Evolutionary conservation across 2,329 filamentous ascomycete genomes (phyloP).

Genomic region (Pseudonectria foliicola): DNA sequence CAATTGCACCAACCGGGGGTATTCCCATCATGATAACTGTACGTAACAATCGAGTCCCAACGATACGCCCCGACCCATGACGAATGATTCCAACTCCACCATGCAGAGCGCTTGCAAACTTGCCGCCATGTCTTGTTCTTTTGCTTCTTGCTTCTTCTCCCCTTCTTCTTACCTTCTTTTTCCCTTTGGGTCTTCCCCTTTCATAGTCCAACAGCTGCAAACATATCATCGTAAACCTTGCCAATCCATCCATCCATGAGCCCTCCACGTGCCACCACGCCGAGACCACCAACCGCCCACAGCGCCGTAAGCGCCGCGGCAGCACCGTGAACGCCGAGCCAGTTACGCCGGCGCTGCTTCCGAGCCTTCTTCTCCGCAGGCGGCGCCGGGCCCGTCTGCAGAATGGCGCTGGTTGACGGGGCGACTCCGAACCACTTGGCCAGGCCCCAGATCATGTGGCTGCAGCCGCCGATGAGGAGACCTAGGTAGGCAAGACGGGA

Average conservation of each 20-base stretch:
- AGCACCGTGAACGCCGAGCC: conserved; percentile 64
- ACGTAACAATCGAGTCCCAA: no score
- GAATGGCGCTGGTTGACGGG: conserved; percentile 46
- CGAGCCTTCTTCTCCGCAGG: conserved; percentile 43
- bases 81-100: conserved; percentile 18
- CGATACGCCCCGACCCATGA: conserved; percentile 3
- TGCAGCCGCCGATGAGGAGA: conserved; percentile 60
- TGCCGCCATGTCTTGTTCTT: neutral
- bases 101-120: conserved; percentile 6
- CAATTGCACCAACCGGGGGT: conserved; percentile 10
- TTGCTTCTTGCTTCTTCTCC: conserved; percentile 5
- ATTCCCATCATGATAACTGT: conserved; percentile 12
- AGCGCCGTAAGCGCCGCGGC: conserved; percentile 50
- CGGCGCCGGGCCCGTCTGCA: conserved; percentile 33
- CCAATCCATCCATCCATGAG: conserved; percentile 70
- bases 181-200: neutral
- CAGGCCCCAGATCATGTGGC: conserved; percentile 78
- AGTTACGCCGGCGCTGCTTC: conserved; percentile 53
- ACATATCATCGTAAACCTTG: conserved; percentile 67
- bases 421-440: conserved; percentile 71
- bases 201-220: conserved; percentile 25
- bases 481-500: conserved; percentile 64
- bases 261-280: conserved; percentile 68
- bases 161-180: no score
- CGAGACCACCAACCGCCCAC: conserved; percentile 80